phyloP scores from a whole-genome alignment of 2,329 filamentous ascomycete species.

The Colletotrichum sp. region DNA sequence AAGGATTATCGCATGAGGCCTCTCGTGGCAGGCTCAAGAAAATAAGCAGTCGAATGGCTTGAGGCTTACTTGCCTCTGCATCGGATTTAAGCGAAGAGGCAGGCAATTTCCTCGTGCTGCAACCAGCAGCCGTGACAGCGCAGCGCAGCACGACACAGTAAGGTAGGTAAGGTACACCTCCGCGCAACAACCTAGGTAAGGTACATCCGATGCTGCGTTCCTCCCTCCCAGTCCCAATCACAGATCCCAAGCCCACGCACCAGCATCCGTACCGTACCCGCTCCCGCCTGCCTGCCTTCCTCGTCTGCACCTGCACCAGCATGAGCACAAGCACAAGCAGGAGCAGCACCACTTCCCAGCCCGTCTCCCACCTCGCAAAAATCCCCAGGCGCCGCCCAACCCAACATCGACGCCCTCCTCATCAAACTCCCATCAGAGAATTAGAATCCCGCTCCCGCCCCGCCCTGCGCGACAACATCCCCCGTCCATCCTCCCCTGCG shows the following conservation, averaged over 20 bases:
- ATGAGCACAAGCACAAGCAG: not conserved
- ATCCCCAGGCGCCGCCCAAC: slow-evolving; percentile 13
- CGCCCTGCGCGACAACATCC: slow-evolving; percentile 1
- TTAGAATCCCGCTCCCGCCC: slow-evolving; percentile 13
- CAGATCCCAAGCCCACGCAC: not conserved
- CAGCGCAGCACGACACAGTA: not conserved
- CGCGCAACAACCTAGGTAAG: not conserved
- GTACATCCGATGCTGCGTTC: not conserved
- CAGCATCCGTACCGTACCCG: not conserved
- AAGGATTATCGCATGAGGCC: not conserved
- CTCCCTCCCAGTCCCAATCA: not conserved
- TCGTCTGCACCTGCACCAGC: not conserved
- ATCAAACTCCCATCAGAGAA: not conserved
- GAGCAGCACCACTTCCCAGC: not conserved
- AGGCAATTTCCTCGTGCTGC: slow-evolving; percentile 3
- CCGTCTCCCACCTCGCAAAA: slow-evolving; percentile 12
- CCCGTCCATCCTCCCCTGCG: not conserved
- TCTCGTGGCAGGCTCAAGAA: not conserved
- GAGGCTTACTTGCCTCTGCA: not conserved
- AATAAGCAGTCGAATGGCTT: not conserved
- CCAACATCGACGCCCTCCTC: slow-evolving; percentile 12
- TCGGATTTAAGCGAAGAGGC: slow-evolving; percentile 10
- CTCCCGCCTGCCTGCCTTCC: not conserved
- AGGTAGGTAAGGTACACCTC: not conserved
- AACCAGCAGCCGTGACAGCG: not conserved